Conservation (phyloP, 257 asterid species). For the Rubia yunnanensis region DNA sequence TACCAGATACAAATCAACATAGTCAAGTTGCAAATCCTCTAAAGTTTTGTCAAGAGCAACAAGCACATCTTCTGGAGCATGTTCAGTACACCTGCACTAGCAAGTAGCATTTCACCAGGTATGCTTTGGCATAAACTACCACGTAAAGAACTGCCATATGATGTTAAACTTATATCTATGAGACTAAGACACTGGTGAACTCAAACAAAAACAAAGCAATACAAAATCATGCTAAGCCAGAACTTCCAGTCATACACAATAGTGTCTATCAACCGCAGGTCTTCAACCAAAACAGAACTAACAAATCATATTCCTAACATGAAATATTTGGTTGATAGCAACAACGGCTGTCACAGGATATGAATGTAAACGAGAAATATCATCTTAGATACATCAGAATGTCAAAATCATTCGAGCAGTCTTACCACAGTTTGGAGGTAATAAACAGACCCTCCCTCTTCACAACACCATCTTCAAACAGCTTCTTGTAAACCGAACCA, state of each 20-base stretch:
- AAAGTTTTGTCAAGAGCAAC: constrained; percentile 46
- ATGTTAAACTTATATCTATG: neutral
- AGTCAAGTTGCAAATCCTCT: constrained; percentile 56
- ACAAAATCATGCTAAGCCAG: neutral
- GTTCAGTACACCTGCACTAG: constrained; percentile 42
- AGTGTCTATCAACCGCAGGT: neutral
- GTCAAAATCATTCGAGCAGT: neutral
- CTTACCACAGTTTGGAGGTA: constrained; percentile 53
- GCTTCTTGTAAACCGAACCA: constrained; percentile 41
- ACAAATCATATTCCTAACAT: neutral
- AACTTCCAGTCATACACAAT: neutral
- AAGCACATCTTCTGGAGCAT: constrained; percentile 59
- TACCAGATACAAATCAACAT: constrained; percentile 57
- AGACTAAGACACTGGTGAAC: neutral
- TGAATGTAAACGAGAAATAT: neutral
- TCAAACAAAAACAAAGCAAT: neutral
- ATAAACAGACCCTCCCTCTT: constrained; percentile 51
- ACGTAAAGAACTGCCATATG: neutral
- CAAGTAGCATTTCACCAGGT: neutral
- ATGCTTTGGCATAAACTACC: neutral
- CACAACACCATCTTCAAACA: constrained; percentile 46
- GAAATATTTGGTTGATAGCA: neutral
- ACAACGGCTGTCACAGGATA: neutral
- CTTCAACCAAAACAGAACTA: neutral
- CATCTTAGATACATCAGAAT: neutral